phyloP scores from a whole-genome alignment of 352 stramenopile species.

The Globisporangium ultimum region DNA sequence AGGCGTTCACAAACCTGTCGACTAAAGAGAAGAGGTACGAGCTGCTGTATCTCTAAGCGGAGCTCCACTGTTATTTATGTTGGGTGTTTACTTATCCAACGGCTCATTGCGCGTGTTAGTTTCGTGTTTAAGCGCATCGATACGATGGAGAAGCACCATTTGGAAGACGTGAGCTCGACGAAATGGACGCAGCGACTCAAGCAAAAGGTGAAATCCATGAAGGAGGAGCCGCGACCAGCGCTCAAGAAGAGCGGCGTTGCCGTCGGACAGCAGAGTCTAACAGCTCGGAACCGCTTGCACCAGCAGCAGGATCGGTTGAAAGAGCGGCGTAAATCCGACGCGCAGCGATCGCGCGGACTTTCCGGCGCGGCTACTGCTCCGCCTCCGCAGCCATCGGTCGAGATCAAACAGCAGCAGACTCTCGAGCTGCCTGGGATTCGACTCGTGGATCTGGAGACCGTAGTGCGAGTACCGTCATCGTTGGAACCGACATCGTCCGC shows the following conservation, averaged over 20 bases:
- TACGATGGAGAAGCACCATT: conserved; percentile 60
- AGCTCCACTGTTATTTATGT: too few relatives aligned
- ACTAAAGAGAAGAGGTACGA: conserved; percentile 46
- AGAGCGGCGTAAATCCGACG: conserved; percentile 53
- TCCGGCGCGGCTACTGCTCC: conserved; percentile 2
- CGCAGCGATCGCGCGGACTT: conserved; percentile 46
- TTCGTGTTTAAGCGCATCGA: conserved; percentile 86
- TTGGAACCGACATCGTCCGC: background rate
- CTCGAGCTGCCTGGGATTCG: conserved; percentile 55
- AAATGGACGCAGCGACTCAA: conserved; percentile 74
- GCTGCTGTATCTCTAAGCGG: too few relatives aligned
- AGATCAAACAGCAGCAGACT: conserved; percentile 64
- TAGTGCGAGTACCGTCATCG: conserved; percentile 14
- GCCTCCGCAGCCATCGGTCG: conserved; percentile 14
- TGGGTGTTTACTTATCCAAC: too few relatives aligned
- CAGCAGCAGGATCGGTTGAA: conserved; percentile 56
- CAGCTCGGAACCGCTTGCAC: conserved; percentile 31
- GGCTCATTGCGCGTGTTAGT: conserved; percentile 2
- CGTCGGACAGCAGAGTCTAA: conserved; percentile 7
- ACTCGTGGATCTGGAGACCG: conserved; percentile 56
- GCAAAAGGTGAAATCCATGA: conserved; percentile 56
- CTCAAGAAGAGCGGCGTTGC: conserved; percentile 29
- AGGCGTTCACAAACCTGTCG: conserved; percentile 60
- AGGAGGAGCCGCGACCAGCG: conserved; percentile 31
- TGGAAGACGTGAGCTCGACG: conserved; percentile 22